Percentiles rank a stretch among this genome's conserved stretches.
These are phyloP conservation scores for Penicillium samsonianum DNA, from an alignment of 495 filamentous ascomycete genomes.

Conservation along the genomic window DNA sequence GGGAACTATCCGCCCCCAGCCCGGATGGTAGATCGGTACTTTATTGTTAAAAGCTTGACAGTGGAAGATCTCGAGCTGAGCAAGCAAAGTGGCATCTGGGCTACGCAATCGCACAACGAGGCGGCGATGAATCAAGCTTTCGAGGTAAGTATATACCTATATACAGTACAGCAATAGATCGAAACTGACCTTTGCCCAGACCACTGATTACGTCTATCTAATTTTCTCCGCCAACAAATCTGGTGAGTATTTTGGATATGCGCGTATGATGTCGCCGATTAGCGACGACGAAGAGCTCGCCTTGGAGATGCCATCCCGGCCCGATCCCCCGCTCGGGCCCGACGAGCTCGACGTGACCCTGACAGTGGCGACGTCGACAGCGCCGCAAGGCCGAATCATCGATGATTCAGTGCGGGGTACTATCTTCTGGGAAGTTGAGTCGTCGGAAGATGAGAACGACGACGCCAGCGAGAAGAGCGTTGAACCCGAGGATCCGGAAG, in stretches of 20 bases:
- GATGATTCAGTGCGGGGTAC: constrained; percentile 90
- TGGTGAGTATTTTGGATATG: constrained; percentile 96
- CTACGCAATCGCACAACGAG: constrained; percentile 94
- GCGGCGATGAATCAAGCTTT: constrained; percentile 78
- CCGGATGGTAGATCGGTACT: constrained; percentile 68
- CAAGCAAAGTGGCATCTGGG: constrained; percentile 84
- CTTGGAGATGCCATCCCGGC: constrained; percentile 51
- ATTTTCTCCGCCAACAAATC: constrained; percentile 98
- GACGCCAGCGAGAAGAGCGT: constrained; percentile 35
- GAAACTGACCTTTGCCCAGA: constrained; percentile 44
- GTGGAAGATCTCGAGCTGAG: constrained; percentile 94
- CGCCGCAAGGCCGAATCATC: constrained; percentile 85
- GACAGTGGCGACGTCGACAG: constrained; percentile 76
- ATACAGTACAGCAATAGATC: background rate
- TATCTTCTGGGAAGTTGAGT: constrained; percentile 94
- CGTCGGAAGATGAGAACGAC: constrained; percentile 50
- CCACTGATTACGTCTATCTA: constrained; percentile 84
- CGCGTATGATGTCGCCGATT: constrained; percentile 86
- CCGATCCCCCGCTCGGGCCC: constrained; percentile 58
- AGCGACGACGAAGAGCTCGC: constrained; percentile 69
- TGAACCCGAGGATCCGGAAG: constrained; percentile 45
- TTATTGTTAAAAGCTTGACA: constrained; percentile 92
- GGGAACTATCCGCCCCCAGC: constrained; percentile 27
- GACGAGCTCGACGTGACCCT: constrained; percentile 62
- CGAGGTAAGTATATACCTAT: constrained; percentile 56